Conservation (phyloP, 805 yeast species). For the Hanseniaspora taiwanica region DNA sequence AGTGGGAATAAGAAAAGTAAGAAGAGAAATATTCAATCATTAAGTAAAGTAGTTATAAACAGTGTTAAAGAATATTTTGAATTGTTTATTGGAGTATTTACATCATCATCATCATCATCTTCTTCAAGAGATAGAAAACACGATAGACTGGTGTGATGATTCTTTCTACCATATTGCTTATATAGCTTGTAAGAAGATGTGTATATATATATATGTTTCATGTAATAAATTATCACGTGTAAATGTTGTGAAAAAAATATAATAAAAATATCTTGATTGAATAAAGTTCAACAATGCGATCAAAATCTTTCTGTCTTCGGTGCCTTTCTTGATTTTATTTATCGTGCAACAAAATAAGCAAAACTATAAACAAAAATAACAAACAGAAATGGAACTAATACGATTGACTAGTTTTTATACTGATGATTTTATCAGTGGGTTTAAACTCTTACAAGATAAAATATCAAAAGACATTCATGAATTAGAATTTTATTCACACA, state of each 20-base stretch:
- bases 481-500: not conserved
- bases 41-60: constrained; percentile 57
- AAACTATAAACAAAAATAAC: no score
- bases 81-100: constrained; percentile 4
- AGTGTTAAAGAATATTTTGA: constrained; percentile 29
- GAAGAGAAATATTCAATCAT: constrained; percentile 36
- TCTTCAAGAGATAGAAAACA: not conserved
- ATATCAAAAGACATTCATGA: not conserved
- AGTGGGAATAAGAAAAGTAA: no score
- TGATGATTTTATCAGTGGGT: not conserved
- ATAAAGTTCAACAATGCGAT: no score
- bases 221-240: no score
- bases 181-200: no score
- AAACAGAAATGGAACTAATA: not conserved
- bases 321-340: no score
- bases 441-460: not conserved
- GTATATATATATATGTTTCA: no score
- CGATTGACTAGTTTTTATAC: not conserved
- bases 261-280: no score
- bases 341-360: no score
- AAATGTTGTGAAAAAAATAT: no score
- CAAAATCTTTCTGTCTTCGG: no score
- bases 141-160: not conserved
- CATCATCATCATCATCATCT: no score
- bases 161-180: not conserved